phyloP scores from a whole-genome alignment of 2,329 filamentous ascomycete species.

The Leptographium radiaticola region DNA sequence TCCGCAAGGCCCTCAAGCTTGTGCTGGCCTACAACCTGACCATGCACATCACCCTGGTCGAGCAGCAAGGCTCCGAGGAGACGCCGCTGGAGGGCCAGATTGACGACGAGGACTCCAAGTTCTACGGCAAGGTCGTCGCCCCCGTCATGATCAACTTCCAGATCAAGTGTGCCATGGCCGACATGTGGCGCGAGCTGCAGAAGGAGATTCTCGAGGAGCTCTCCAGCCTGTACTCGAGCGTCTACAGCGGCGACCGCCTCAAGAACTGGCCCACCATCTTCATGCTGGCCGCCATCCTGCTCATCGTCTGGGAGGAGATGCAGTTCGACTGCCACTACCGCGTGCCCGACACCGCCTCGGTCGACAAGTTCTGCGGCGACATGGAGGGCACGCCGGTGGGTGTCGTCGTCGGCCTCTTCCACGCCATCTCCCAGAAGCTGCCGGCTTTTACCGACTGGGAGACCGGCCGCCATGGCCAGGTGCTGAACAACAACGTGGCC shows the following conservation, averaged over 20 bases:
- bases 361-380: constrained; percentile 89
- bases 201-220: constrained; percentile 94
- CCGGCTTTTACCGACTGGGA: constrained; percentile 92
- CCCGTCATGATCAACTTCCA: constrained; percentile 99
- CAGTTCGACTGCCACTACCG: constrained; percentile 98
- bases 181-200: constrained; percentile 96
- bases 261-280: constrained; percentile 99
- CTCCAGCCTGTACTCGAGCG: constrained; percentile 85
- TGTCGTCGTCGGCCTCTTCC: constrained; percentile 92
- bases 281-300: constrained; percentile 84
- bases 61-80: constrained; percentile 74
- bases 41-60: constrained; percentile 85
- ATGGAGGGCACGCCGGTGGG: constrained; percentile 96
- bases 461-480: constrained; percentile 75
- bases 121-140: constrained; percentile 77
- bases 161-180: constrained; percentile 92
- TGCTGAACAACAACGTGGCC: constrained; percentile 80
- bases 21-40: constrained; percentile 94
- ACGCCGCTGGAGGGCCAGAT: constrained; percentile 68
- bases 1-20: constrained; percentile 90
- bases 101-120: constrained; percentile 74
- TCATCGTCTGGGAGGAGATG: constrained; percentile 97
- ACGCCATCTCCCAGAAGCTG: constrained; percentile 93
- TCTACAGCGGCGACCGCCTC: constrained; percentile 91
- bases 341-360: constrained; percentile 67